Base-by-base conservation (phyloP, 441 rosid genomes). In the Iberis amara region DNA sequence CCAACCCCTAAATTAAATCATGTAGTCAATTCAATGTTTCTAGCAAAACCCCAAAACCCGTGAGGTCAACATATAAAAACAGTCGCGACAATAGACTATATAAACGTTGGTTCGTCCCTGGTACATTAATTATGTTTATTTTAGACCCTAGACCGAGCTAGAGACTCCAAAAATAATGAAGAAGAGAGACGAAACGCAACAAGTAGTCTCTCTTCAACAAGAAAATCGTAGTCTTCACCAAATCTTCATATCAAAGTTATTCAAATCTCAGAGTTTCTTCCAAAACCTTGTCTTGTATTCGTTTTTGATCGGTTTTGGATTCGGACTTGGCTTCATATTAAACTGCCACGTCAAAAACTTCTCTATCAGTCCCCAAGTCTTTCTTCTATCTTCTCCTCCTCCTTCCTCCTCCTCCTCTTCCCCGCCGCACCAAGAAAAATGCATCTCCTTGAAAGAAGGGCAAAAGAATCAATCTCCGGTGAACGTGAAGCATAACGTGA, bases 401-500 rank as follows among this genome's bases (percentile, higher is more conserved):
- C 24, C 0, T 47, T 41, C 8, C 4, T 38, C 10, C 0, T 43
- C 39, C 7, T 4, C 37, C 10, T 55, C 53, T 2, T 55, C 71
- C 15, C 57, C 50, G 44, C 13, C 24, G 2, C 31, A 32, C 54
- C 58, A 49, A 15, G 23, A 51, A 33, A 59, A 21, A n/a, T 0
- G 9, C 2, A 32, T 38, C 28, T 11, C 10, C 0, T n/a, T n/a
- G n/a, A n/a, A n/a, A n/a, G n/a, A 4, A 5, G 12, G 12, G 53
- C 0, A 11, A 28, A 64, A 64, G 37, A 23, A 24, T 43, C 9
- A 5, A 13, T 8, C 37, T 24, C 13, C 11, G 45, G 12, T 47
- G 42, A 54, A 30, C 23, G 30, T 53, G 42, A 64, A 39, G 68
- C 87, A 78, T 48, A 71, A 57, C 59, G 76, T 76, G 79, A 71